Evolutionary conservation across 2,329 filamentous ascomycete species (phyloP).

Genomic region (Sporothrix pseudoabietina): DNA sequence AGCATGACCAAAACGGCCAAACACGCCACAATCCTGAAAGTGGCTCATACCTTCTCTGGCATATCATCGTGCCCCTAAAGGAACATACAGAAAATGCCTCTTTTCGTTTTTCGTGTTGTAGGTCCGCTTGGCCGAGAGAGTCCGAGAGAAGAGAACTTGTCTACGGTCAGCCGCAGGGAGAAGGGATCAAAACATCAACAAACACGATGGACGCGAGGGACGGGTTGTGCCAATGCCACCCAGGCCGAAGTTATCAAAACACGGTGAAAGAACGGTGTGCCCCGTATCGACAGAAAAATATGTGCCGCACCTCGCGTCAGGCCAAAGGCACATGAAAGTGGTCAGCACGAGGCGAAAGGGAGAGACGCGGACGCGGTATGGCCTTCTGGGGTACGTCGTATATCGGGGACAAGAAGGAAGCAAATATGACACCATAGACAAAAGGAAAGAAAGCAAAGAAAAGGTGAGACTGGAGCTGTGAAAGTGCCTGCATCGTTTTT

Average conservation of each 20-base stretch:
- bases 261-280: slow-evolving; percentile 24
- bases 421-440: not conserved
- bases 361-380: not conserved
- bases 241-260: not conserved
- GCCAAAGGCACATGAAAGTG: not conserved
- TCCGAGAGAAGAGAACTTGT: not conserved
- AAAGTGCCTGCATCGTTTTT: not conserved
- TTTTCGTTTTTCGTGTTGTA: not conserved
- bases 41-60: not conserved
- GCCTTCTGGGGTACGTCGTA: not conserved
- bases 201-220: not conserved
- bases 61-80: not conserved
- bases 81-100: not conserved
- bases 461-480: not conserved
- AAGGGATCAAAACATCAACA: not conserved
- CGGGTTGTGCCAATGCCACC: not conserved
- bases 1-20: not conserved
- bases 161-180: slow-evolving; percentile 1
- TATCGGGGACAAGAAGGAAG: not conserved
- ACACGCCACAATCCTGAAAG: slow-evolving; percentile 16
- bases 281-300: not conserved
- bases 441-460: not conserved
- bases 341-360: not conserved
- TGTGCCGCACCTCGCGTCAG: slow-evolving; percentile 7
- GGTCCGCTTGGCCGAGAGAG: not conserved